A percentile compares a stretch with the other conserved stretches of the same genome.
These are phyloP conservation scores for Rosa persica DNA, from an alignment of 306 rosid species.

Conservation along the genomic window DNA sequence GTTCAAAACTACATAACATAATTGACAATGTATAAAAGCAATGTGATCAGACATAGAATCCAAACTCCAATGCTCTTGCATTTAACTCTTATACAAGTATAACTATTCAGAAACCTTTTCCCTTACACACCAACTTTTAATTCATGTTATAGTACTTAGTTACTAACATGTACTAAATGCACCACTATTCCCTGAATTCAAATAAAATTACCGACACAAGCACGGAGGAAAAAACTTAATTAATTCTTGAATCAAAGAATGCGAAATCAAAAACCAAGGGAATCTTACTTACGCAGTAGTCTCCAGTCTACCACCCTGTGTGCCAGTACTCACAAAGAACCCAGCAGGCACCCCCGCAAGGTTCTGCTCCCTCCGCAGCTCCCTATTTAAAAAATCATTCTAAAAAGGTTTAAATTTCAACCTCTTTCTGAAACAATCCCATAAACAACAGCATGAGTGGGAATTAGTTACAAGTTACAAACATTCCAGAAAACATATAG, in stretches of 20 bases:
- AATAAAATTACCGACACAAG: background rate
- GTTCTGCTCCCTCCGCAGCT: slow-evolving; percentile 63
- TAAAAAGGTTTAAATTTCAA: too few relatives aligned
- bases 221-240: background rate
- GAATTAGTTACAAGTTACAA: too few relatives aligned
- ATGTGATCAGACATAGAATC: too few relatives aligned
- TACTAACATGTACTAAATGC: background rate
- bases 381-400: too few relatives aligned
- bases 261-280: background rate
- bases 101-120: background rate
- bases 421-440: too few relatives aligned
- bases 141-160: background rate
- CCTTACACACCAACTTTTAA: background rate
- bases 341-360: slow-evolving; percentile 78
- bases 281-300: slow-evolving; percentile 61
- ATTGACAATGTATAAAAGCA: too few relatives aligned
- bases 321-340: slow-evolving; percentile 74
- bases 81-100: too few relatives aligned
- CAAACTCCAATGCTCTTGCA: too few relatives aligned
- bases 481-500: too few relatives aligned
- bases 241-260: background rate
- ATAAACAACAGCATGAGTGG: too few relatives aligned
- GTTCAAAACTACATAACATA: too few relatives aligned
- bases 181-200: background rate
- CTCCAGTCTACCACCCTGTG: slow-evolving; percentile 92